Evolutionary conservation across 805 yeast species (phyloP).

Genomic region (Yarrowia deformans): DNA sequence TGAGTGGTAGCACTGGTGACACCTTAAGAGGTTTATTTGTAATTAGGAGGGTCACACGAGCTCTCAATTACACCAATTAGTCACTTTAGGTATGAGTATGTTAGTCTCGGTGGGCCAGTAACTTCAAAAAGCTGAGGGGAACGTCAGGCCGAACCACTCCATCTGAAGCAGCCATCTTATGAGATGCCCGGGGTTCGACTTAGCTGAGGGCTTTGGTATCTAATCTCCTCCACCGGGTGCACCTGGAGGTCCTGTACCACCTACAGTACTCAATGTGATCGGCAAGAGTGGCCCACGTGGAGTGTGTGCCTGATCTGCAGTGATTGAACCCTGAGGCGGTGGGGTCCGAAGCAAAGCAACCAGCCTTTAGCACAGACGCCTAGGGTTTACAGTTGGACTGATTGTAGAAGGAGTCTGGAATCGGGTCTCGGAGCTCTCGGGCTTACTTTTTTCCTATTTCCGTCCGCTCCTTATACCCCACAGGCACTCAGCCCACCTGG

Average conservation of each 20-base stretch:
- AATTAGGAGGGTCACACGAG: conserved; percentile 1
- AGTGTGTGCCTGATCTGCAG: conserved; percentile 31
- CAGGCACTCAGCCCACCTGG: neutral
- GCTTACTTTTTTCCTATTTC: neutral
- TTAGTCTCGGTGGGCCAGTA: neutral
- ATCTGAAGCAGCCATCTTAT: neutral
- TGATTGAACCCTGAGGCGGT: conserved; percentile 16
- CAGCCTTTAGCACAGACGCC: neutral
- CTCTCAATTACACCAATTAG: neutral
- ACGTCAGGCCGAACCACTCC: no score
- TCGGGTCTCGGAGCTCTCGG: conserved; percentile 3
- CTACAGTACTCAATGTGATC: conserved; percentile 11
- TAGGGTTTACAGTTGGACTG: neutral
- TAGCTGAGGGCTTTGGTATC: neutral
- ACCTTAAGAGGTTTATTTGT: neutral
- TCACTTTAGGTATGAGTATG: neutral
- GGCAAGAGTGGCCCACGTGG: neutral
- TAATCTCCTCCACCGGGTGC: neutral
- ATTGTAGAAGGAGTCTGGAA: neutral
- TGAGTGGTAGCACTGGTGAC: neutral
- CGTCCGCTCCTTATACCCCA: neutral
- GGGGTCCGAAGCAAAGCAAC: conserved; percentile 1
- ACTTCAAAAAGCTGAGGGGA: no score
- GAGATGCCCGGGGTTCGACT: neutral
- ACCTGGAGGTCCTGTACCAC: neutral